Evolutionary conservation across 2,329 filamentous ascomycete species (phyloP).

Genomic region (Parafenestella ontariensis): DNA sequence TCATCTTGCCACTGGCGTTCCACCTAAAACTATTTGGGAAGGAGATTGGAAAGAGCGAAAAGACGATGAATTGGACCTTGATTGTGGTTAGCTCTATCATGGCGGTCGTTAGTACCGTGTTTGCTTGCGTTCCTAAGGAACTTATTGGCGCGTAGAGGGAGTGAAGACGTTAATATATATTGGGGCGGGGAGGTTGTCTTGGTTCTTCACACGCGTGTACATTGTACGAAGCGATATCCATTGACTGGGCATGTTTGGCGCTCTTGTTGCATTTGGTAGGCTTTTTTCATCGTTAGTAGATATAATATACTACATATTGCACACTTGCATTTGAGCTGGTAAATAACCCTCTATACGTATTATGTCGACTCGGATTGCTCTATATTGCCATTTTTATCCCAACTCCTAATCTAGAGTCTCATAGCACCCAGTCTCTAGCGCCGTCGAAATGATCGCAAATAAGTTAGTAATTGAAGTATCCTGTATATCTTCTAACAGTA

Average conservation of each 20-base stretch:
- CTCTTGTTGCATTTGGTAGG: constrained; percentile 12
- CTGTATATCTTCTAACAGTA: too few species aligned
- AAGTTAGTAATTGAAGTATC: too few species aligned
- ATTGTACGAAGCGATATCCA: constrained; percentile 5
- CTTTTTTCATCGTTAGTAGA: neutral
- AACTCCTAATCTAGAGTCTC: too few species aligned
- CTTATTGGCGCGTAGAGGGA: constrained; percentile 10
- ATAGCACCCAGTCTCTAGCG: too few species aligned
- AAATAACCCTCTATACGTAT: too few species aligned
- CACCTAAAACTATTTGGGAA: constrained; percentile 87
- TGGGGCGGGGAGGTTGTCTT: neutral
- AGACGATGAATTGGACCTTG: constrained; percentile 70
- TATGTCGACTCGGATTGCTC: too few species aligned
- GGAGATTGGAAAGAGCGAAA: constrained; percentile 71
- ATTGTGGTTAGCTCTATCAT: constrained; percentile 73
- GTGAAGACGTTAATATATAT: neutral
- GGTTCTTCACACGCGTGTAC: neutral
- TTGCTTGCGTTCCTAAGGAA: constrained; percentile 85
- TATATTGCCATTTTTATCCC: too few species aligned
- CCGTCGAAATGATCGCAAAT: too few species aligned
- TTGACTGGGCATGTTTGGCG: constrained; percentile 3
- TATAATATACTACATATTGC: neutral
- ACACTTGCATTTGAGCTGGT: neutral
- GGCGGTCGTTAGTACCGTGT: constrained; percentile 80
- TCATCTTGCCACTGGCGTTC: constrained; percentile 87